Evolutionary conservation across 2,329 filamentous ascomycete species (phyloP), one percentile per base, ranked within the genome.

Genomic region (Fusarium mundagurra): DNA sequence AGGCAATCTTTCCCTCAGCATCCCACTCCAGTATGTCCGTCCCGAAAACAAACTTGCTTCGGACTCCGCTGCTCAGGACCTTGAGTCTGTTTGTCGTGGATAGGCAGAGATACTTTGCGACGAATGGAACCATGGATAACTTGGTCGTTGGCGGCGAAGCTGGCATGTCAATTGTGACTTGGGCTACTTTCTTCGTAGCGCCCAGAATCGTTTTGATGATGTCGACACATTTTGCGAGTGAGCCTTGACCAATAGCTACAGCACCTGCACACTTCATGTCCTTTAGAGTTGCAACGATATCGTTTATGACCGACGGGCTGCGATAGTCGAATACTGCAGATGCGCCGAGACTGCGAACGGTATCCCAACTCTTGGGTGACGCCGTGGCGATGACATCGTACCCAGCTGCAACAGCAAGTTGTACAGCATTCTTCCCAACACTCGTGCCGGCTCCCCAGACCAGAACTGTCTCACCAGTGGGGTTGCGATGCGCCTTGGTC

Each of bases 1-100:
- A 11, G 2, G 65, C 24, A 6, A 68, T 10, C 6, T 43, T 54
- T 0, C 47, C 64, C 2, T 68, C 41, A 0, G 0, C 13, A 29
- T 68, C 66, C 66, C 66, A 68, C 1, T 68, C 66, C 1, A 68
- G 54, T 0, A 68, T 44, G 5, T 68, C 66, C 1, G 66, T 68
- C 0, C 64, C 66, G 16, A 68, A 68, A 7, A 68, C 66, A 38
- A 68, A 68, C 13, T 68, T 68, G 41, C 64, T 54, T 16, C 31
- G 41, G 0, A 68, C 47, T 5, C 66, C 64, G 31, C 45, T 68
- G 1, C 6, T 54, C 3, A 43, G 0, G 13, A 68, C 64, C 13
- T 68, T 68, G 1, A 68, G 20, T 3, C 27, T 48, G 10, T 27
- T 67, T 9, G 54, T 13, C 5, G 54, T 48, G 0, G 64, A n/a